Base-by-base conservation (phyloP, 1,284 basidiomycete genomes). In the Jaminaea rosea region DNA sequence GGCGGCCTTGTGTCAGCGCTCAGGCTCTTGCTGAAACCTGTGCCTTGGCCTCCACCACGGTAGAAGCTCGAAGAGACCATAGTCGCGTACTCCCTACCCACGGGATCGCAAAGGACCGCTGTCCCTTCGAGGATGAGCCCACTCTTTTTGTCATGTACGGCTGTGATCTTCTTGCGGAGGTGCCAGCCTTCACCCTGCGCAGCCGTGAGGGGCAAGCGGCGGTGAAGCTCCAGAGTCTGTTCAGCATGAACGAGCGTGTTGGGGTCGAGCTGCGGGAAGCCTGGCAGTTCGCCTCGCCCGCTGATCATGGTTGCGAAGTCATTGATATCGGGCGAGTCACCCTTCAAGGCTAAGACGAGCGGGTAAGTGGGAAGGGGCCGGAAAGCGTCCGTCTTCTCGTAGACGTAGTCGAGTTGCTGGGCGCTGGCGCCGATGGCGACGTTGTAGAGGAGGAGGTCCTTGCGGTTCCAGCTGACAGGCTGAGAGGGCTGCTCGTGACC, bases 231-330 rank as follows among this genome's bases (percentile, higher is more conserved):
- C 58, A 76, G 73, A 3, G 56, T 60, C 58, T 76, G 75, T 53
- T 75, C 75, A 32, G 74, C 75, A 54, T 76, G 75, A 3, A 75
- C 73, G 47, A 75, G 58, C 21, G 67, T 71, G 58, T 76, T 75
- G 17, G 73, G 71, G 51, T 75, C 68, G 24, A 76, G 56, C 17
- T 46, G 39, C 19, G 67, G 67, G 52, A 69, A 67, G 15, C 67
- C 67, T 1, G 60, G 62, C 10, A 58, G 47, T 5, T 49, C 53
- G 0, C 50, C 32, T 1, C 67, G 51, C 2, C 59, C 58, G 1
- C 46, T 49, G 17, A 69, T 56, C 58, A 61, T 63, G 26, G 69
- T 61, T 11, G 65, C 62, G 50, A 75, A 75, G 44, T 74, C 60
- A 48, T 60, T 74, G 29, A 67, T 62, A 47, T 72, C 68, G 24